Conservation (phyloP, 176 grass and related monocot species). For the Panicum miliaceum region DNA sequence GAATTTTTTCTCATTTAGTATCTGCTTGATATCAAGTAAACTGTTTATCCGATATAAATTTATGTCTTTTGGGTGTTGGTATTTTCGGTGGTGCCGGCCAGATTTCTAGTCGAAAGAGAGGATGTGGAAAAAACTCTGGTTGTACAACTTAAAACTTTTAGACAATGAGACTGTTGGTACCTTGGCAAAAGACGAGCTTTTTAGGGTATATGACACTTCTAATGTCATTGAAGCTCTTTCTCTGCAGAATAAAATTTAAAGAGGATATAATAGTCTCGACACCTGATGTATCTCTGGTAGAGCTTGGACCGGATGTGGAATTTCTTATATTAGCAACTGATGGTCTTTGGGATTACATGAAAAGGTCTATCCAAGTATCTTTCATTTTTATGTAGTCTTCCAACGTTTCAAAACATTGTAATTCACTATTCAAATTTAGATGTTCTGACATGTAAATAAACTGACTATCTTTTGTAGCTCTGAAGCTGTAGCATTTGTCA, state of each 20-base stretch:
- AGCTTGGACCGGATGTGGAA: conserved; percentile 84
- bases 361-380: conserved; percentile 54
- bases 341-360: conserved; percentile 98
- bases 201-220: neutral
- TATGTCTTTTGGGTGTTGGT: neutral
- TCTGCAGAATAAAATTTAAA: conserved; percentile 81
- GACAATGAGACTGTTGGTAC: neutral
- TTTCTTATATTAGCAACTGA: conserved; percentile 87
- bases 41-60: conserved; percentile 14
- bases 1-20: conserved; percentile 1
- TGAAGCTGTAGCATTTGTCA: conserved; percentile 78
- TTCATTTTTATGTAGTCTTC: conserved; percentile 9
- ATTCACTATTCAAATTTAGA: conserved; percentile 23
- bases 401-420: conserved; percentile 3
- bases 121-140: neutral
- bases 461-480: conserved; percentile 60
- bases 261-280: conserved; percentile 70
- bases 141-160: conserved; percentile 1
- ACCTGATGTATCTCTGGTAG: conserved; percentile 75
- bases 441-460: conserved; percentile 25
- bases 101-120: neutral
- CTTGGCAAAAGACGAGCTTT: neutral
- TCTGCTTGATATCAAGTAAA: conserved; percentile 2
- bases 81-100: neutral
- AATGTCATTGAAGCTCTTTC: conserved; percentile 34